These are phyloP conservation scores for Phaseolus coccineus DNA, from an alignment of 331 rosid genomes.

Conservation along the genomic window DNA sequence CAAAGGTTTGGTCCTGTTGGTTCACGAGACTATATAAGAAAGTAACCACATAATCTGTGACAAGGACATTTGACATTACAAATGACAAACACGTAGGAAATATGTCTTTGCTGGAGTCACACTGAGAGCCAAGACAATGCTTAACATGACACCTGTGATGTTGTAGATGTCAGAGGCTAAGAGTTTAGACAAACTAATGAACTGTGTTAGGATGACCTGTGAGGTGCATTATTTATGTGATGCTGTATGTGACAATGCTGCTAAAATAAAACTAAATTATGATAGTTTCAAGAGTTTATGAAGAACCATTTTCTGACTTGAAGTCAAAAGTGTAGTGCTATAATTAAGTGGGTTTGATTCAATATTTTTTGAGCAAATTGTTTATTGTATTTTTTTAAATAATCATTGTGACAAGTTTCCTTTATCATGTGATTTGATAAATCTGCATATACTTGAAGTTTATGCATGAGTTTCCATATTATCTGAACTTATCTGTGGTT, in stretches of 20 bases:
- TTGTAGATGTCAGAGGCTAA: slow-evolving; percentile 11
- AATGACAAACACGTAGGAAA: slow-evolving; percentile 37
- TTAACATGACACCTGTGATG: slow-evolving; percentile 34
- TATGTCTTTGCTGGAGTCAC: slow-evolving; percentile 33
- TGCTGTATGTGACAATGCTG: slow-evolving; percentile 38
- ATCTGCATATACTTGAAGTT: background rate
- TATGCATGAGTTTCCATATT: background rate
- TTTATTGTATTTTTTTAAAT: background rate
- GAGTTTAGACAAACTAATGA: slow-evolving; percentile 10
- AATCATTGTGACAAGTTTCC: background rate
- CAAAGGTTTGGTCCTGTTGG: slow-evolving; percentile 36
- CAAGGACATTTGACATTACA: slow-evolving; percentile 32
- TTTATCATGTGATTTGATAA: background rate
- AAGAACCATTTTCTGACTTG: slow-evolving; percentile 3
- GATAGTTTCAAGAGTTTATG: slow-evolving; percentile 8
- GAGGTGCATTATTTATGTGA: slow-evolving; percentile 16
- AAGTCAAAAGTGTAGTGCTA: background rate
- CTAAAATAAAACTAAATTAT: background rate
- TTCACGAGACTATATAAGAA: slow-evolving; percentile 51
- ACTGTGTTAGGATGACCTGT: slow-evolving; percentile 33
- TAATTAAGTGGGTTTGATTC: background rate
- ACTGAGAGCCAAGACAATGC: background rate
- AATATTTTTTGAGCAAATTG: background rate
- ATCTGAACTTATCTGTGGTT: background rate
- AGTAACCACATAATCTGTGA: slow-evolving; percentile 39